Evolutionary conservation across 345 rosid species (phyloP).

Genomic region (Eutrema yunnanense): DNA sequence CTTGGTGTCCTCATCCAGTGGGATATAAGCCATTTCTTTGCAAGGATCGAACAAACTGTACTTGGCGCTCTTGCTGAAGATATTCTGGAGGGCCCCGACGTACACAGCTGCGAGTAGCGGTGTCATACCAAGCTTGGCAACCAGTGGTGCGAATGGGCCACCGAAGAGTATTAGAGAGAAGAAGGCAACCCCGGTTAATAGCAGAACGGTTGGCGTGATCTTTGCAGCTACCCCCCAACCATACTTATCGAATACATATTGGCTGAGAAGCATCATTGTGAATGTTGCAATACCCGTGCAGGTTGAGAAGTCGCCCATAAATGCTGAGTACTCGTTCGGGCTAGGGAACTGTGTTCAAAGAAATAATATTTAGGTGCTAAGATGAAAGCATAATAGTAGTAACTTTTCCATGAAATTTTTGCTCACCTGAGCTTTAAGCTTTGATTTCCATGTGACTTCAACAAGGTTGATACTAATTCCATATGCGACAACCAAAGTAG

Average conservation of each 20-base stretch:
- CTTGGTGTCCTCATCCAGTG: constrained; percentile 95
- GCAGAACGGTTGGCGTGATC: constrained; percentile 86
- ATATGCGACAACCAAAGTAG: constrained; percentile 94
- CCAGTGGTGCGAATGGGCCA: constrained; percentile 59
- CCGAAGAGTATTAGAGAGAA: constrained; percentile 82
- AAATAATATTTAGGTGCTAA: constrained; percentile 2
- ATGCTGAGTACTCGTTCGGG: constrained; percentile 93
- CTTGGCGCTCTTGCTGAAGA: constrained; percentile 99
- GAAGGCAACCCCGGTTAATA: constrained; percentile 88
- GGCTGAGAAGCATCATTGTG: constrained; percentile 93
- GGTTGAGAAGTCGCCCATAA: constrained; percentile 98
- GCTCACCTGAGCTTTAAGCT: constrained; percentile 97
- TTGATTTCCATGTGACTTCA: constrained; percentile 98
- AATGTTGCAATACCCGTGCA: constrained; percentile 87
- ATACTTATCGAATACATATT: constrained; percentile 69
- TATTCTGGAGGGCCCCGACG: constrained; percentile 96
- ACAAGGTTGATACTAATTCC: constrained; percentile 98
- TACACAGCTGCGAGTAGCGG: constrained; percentile 97
- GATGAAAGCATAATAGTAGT: not conserved
- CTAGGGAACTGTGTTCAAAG: constrained; percentile 69
- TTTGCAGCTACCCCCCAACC: constrained; percentile 98
- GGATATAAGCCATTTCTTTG: constrained; percentile 99
- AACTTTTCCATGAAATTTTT: not conserved
- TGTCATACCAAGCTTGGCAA: constrained; percentile 79
- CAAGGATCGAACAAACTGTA: constrained; percentile 98